phyloP scores from a whole-genome alignment of 2,329 filamentous ascomycete species.

The Epichloe sp. region DNA sequence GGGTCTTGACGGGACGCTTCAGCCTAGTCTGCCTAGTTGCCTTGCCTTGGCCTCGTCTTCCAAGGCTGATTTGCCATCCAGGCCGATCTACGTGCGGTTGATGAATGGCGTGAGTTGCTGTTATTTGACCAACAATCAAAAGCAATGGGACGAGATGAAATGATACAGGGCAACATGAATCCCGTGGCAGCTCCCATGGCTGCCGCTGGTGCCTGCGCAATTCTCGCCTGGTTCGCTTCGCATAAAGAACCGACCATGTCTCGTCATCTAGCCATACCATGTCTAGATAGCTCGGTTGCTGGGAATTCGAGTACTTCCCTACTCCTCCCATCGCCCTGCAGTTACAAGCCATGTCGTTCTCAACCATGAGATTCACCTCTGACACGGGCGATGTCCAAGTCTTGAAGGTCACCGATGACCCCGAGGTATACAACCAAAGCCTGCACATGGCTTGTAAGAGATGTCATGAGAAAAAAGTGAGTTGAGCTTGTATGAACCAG shows the following conservation, averaged over 20 bases:
- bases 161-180: not conserved
- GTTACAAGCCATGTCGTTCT: not conserved
- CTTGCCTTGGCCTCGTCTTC: not conserved
- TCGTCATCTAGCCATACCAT: not conserved
- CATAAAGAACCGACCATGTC: not conserved
- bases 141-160: not conserved
- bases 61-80: too few species aligned
- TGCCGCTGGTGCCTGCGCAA: not conserved
- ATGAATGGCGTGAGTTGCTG: not conserved
- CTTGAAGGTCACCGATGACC: slow-evolving; percentile 23
- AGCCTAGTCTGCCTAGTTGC: not conserved
- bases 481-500: not conserved
- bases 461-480: slow-evolving; percentile 28
- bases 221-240: not conserved
- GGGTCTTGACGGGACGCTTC: not conserved
- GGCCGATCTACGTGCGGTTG: not conserved
- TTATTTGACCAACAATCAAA: not conserved
- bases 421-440: slow-evolving; percentile 22
- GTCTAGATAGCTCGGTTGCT: too few species aligned
- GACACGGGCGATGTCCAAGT: slow-evolving; percentile 20
- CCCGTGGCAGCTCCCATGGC: not conserved
- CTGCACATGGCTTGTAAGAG: slow-evolving; percentile 26
- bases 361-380: not conserved
- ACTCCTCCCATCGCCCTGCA: not conserved
- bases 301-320: not conserved